Percentiles rank a stretch among this genome's conserved stretches.
These are phyloP conservation scores for Neurospora sp. DNA, from an alignment of 495 filamentous ascomycete species.

Conservation along the genomic window DNA sequence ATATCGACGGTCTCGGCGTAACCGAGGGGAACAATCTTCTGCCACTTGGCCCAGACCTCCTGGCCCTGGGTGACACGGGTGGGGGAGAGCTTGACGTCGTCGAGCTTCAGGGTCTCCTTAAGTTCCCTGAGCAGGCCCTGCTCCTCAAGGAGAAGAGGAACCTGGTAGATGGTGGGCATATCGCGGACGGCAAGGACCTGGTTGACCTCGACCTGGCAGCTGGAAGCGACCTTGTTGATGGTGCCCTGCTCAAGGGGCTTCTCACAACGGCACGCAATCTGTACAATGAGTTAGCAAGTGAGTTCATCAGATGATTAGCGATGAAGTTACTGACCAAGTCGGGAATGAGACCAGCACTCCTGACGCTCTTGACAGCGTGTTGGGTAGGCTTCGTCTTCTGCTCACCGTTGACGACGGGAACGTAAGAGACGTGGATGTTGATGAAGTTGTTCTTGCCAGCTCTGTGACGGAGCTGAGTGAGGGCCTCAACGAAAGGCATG, in stretches of 20 bases:
- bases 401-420: conserved; percentile 64
- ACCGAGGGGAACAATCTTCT: conserved; percentile 44
- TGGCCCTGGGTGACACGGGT: conserved; percentile 46
- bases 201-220: conserved; percentile 69
- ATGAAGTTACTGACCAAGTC: conserved; percentile 50
- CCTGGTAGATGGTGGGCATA: conserved; percentile 80
- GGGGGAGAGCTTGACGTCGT: conserved; percentile 36
- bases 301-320: neutral
- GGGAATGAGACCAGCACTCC: conserved; percentile 72
- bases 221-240: conserved; percentile 77
- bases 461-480: conserved; percentile 62
- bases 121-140: conserved; percentile 63
- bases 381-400: conserved; percentile 98
- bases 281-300: neutral
- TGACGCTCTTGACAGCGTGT: conserved; percentile 69
- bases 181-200: conserved; percentile 83
- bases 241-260: conserved; percentile 59
- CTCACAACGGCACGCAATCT: conserved; percentile 90
- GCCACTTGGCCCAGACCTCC: conserved; percentile 65
- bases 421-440: conserved; percentile 73
- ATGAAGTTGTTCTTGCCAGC: conserved; percentile 74
- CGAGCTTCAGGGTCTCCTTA: conserved; percentile 46
- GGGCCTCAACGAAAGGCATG: conserved; percentile 78
- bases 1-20: conserved; percentile 58
- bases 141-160: conserved; percentile 76